Evolutionary conservation across 2,329 filamentous ascomycete species (phyloP).

Genomic region (Aspergillus amoenus): DNA sequence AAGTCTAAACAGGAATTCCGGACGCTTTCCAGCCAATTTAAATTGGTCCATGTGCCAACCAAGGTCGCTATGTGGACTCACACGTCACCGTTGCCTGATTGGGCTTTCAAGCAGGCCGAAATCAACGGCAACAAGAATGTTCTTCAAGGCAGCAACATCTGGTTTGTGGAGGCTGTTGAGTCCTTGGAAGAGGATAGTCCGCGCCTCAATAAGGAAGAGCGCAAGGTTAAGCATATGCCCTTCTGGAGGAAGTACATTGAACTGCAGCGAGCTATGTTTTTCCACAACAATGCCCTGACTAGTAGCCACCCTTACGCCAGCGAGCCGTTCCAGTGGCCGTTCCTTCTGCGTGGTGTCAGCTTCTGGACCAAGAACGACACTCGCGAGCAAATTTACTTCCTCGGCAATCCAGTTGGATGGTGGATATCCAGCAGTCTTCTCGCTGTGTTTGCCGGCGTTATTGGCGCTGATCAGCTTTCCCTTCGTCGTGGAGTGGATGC

Average conservation of each 20-base stretch:
- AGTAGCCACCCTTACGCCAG: conserved; percentile 96
- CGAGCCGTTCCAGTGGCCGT: conserved; percentile 95
- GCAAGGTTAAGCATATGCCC: conserved; percentile 76
- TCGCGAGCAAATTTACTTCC: conserved; percentile 95
- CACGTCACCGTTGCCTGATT: conserved; percentile 89
- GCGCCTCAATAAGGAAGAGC: conserved; percentile 72
- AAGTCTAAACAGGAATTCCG: conserved; percentile 83
- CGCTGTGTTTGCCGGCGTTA: conserved; percentile 88
- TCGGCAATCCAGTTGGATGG: conserved; percentile 96
- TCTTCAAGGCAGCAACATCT: conserved; percentile 84
- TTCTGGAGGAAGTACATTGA: conserved; percentile 96
- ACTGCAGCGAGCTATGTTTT: conserved; percentile 97
- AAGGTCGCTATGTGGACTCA: conserved; percentile 99
- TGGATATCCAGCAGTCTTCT: conserved; percentile 92
- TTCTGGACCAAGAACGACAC: conserved; percentile 99
- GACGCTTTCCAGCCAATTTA: conserved; percentile 89
- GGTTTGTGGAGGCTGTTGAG: conserved; percentile 90
- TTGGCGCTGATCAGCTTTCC: conserved; percentile 90
- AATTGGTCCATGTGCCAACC: conserved; percentile 88
- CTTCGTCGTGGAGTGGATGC: conserved; percentile 90
- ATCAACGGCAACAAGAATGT: conserved; percentile 99
- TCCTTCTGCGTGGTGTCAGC: conserved; percentile 92
- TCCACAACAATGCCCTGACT: conserved; percentile 97
- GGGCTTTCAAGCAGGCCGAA: conserved; percentile 95
- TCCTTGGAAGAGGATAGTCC: conserved; percentile 69